These are phyloP conservation scores for Curvularia hawaiiensis DNA, from an alignment of 2,329 filamentous ascomycete species.

Conservation along the genomic window DNA sequence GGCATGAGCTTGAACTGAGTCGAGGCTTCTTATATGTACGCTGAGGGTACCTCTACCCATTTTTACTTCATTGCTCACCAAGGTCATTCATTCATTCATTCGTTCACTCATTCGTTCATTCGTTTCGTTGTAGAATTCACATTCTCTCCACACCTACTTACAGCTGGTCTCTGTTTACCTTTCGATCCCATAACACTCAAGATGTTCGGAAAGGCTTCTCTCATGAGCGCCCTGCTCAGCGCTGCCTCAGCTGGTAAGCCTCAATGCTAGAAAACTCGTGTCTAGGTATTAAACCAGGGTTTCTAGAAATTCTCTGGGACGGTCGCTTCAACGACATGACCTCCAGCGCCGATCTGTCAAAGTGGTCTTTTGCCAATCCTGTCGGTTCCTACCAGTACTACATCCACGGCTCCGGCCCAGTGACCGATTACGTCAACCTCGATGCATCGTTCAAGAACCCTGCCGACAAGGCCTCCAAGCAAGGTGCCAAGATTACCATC, in stretches of 20 bases:
- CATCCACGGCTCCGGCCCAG: conserved; percentile 68
- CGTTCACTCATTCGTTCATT: conserved; percentile 11
- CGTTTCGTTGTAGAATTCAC: conserved; percentile 19
- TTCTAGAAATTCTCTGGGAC: conserved; percentile 63
- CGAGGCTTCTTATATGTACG: conserved; percentile 13
- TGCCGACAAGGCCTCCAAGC: conserved; percentile 62
- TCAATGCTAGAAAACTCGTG: too few species aligned
- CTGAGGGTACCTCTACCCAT: conserved; percentile 8
- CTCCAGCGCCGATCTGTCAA: conserved; percentile 60
- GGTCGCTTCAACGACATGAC: conserved; percentile 67
- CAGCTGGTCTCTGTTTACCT: conserved; percentile 33
- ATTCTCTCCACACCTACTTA: conserved; percentile 11
- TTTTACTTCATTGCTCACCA: conserved; percentile 20
- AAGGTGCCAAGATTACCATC: conserved; percentile 74
- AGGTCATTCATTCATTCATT: conserved; percentile 24
- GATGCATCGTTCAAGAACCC: conserved; percentile 67
- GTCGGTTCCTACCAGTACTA: conserved; percentile 77
- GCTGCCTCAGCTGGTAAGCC: conserved; percentile 39
- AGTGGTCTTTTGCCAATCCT: conserved; percentile 70
- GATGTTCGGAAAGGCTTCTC: conserved; percentile 41
- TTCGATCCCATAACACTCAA: conserved; percentile 19
- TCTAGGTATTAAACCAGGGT: conserved; percentile 24
- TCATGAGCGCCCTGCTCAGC: conserved; percentile 41
- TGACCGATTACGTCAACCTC: conserved; percentile 67
- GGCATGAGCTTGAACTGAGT: conserved; percentile 12